A percentile compares a stretch with the other conserved stretches of the same genome.
These are phyloP conservation scores for Phialemoniopsis sp. DNA, from an alignment of 2,329 filamentous ascomycete species.

Conservation along the genomic window DNA sequence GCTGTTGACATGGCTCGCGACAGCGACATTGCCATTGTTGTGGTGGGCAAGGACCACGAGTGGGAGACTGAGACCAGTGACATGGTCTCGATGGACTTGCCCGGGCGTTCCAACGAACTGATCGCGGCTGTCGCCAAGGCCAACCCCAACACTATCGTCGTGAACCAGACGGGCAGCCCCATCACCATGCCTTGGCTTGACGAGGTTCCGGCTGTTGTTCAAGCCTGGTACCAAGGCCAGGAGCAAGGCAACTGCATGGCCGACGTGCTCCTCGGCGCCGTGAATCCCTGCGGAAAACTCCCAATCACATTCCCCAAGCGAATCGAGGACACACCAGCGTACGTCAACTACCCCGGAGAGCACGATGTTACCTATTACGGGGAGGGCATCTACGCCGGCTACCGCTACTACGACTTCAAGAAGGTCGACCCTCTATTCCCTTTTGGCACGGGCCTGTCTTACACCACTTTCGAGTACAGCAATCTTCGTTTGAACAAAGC, in stretches of 20 bases:
- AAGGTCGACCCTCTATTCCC: conserved; percentile 49
- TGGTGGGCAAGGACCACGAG: conserved; percentile 73
- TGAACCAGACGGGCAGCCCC: conserved; percentile 56
- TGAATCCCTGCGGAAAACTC: conserved; percentile 56
- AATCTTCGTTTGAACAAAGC: conserved; percentile 23
- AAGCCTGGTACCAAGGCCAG: conserved; percentile 56
- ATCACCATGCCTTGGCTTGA: conserved; percentile 46
- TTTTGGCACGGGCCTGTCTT: conserved; percentile 63
- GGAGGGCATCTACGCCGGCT: conserved; percentile 68
- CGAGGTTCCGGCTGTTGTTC: conserved; percentile 20
- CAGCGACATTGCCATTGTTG: conserved; percentile 73
- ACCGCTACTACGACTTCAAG: conserved; percentile 62
- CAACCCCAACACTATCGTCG: conserved; percentile 62
- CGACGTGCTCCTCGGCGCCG: conserved; percentile 54
- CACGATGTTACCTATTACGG: conserved; percentile 50
- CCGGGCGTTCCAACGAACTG: conserved; percentile 66
- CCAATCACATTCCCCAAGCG: conserved; percentile 54
- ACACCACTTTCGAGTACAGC: conserved; percentile 55
- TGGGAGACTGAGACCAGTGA: conserved; percentile 81
- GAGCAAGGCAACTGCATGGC: conserved; percentile 60
- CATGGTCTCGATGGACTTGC: conserved; percentile 73
- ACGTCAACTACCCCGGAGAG: conserved; percentile 56
- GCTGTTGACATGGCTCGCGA: conserved; percentile 64
- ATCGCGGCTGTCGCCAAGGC: conserved; percentile 61
- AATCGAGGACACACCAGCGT: conserved; percentile 60